Evolutionary conservation across 108 stramenopile species (phyloP).

Genomic region (Nitzschia putrida): DNA sequence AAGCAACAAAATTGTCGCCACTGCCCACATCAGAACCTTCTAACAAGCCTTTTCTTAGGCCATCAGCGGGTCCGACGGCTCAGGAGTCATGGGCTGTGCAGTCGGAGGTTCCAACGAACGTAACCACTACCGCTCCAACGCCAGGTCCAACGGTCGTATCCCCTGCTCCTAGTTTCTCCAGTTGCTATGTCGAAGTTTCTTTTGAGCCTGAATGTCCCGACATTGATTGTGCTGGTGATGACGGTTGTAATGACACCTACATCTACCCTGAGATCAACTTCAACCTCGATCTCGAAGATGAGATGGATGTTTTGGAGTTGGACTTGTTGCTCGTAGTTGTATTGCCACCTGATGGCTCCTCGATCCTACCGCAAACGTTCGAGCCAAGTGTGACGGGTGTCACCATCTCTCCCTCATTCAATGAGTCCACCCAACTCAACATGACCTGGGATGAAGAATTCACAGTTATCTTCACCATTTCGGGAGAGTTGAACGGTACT

Average conservation of each 20-base stretch:
- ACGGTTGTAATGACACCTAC: conserved; percentile 2
- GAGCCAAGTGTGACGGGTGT: background rate
- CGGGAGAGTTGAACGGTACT: conserved; percentile 1
- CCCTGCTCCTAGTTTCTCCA: conserved; percentile 10
- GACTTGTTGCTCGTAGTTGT: conserved; percentile 10
- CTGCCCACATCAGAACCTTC: too few species aligned
- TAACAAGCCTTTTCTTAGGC: too few species aligned
- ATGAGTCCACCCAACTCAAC: background rate
- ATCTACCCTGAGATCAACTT: conserved; percentile 2
- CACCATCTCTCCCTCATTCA: conserved; percentile 11
- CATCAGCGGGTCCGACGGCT: too few species aligned
- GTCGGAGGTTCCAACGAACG: background rate
- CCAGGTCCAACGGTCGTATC: conserved; percentile 1
- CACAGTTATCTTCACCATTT: conserved; percentile 9
- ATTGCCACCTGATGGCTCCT: background rate
- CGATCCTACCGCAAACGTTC: conserved; percentile 6
- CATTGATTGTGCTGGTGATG: conserved; percentile 8
- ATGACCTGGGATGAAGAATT: background rate
- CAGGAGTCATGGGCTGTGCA: too few species aligned
- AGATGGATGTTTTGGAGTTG: background rate
- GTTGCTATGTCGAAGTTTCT: conserved; percentile 20
- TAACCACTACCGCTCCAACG: background rate
- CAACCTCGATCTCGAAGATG: conserved; percentile 5
- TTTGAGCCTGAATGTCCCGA: conserved; percentile 24
- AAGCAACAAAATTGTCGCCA: too few species aligned